phyloP scores from a whole-genome alignment of 2,329 filamentous ascomycete genomes.

The Diaporthe sp. region DNA sequence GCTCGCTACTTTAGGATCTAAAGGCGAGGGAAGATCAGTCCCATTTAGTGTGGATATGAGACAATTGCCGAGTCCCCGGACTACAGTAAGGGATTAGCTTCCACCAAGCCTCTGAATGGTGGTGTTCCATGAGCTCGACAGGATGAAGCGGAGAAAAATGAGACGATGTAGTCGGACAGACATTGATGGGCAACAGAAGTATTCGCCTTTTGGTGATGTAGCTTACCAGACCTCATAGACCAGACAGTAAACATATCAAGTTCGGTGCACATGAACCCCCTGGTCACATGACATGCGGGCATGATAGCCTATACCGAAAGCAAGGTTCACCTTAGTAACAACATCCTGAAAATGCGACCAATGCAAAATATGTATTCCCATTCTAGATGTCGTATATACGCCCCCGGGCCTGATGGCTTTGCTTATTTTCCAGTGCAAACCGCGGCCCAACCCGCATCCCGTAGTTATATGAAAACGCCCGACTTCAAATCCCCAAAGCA shows the following conservation, averaged over 20 bases:
- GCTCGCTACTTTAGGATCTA: background rate
- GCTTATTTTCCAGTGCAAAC: background rate
- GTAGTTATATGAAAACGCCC: background rate
- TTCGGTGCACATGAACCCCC: background rate
- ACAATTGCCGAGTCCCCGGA: background rate
- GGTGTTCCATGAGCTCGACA: background rate
- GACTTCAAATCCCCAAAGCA: background rate
- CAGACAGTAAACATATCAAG: background rate
- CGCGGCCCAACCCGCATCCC: background rate
- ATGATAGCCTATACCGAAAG: no score
- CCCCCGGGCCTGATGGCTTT: background rate
- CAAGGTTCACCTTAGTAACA: background rate
- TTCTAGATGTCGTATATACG: conserved; percentile 20
- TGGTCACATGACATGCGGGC: background rate
- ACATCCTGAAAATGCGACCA: background rate
- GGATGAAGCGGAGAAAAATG: background rate
- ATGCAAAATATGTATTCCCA: conserved; percentile 7
- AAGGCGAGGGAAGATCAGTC: background rate
- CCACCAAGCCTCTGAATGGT: background rate
- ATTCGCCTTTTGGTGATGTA: background rate
- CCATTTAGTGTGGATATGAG: background rate
- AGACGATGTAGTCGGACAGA: background rate
- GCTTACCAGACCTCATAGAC: background rate
- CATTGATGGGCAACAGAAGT: background rate
- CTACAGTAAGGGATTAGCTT: background rate